Evolutionary conservation across 768 basidiomycete species (phyloP).

Genomic region (Lactarius hengduanensis): DNA sequence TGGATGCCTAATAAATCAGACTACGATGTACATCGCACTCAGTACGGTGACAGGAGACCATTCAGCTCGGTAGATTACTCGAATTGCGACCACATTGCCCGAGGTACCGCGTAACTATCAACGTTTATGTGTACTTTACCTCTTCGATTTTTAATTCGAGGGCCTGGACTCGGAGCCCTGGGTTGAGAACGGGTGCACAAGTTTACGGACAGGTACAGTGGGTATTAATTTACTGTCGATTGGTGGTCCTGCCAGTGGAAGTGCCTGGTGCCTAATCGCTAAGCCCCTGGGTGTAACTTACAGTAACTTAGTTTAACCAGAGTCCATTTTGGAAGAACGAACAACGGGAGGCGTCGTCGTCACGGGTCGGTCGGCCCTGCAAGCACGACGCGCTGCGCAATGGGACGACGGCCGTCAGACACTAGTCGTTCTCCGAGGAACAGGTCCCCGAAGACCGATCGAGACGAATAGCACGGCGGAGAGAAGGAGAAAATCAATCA

Average conservation of each 20-base stretch:
- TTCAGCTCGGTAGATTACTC: too few relatives aligned
- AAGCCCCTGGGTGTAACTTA: neutral
- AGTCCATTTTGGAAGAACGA: neutral
- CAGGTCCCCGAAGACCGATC: neutral
- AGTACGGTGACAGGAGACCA: too few relatives aligned
- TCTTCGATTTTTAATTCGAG: too few relatives aligned
- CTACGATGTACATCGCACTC: too few relatives aligned
- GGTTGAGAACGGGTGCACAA: neutral
- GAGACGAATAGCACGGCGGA: neutral
- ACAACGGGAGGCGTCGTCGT: neutral
- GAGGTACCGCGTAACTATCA: too few relatives aligned
- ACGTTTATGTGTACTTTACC: too few relatives aligned
- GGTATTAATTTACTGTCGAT: too few relatives aligned
- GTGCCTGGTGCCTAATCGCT: neutral
- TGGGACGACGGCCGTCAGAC: neutral
- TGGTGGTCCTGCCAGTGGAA: too few relatives aligned
- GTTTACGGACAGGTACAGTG: neutral
- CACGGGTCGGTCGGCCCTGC: neutral
- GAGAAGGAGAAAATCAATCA: neutral
- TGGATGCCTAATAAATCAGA: too few relatives aligned
- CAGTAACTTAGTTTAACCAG: too few relatives aligned
- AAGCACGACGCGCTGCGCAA: neutral
- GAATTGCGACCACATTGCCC: too few relatives aligned
- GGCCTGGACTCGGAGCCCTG: too few relatives aligned
- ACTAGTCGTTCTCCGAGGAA: neutral